Percentiles rank a stretch among this genome's conserved stretches.
phyloP scores from a whole-genome alignment of 257 asterid genomes.

The Solanum infundibuliforme region DNA sequence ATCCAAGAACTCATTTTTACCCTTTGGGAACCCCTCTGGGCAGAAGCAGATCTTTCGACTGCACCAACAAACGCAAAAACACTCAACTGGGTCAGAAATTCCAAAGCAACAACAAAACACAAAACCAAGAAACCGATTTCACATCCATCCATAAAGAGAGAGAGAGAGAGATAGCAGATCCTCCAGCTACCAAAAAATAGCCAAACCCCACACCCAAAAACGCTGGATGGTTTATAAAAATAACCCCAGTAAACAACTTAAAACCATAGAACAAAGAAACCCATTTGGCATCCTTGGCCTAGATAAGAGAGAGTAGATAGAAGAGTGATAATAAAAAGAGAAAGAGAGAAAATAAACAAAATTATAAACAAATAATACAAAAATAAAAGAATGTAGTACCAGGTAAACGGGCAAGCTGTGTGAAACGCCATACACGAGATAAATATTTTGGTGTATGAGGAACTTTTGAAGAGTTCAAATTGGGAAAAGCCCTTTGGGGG shows the following conservation, averaged over 20 bases:
- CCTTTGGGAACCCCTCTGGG: conserved; percentile 59
- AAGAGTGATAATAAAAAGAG: neutral
- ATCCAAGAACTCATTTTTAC: conserved; percentile 52
- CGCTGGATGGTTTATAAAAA: neutral
- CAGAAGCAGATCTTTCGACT: conserved; percentile 87
- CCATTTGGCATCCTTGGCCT: neutral
- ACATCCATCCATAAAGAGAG: neutral
- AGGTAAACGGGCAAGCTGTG: conserved; percentile 97
- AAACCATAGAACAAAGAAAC: conserved; percentile 7
- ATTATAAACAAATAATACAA: neutral
- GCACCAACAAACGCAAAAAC: conserved; percentile 29
- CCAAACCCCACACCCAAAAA: neutral
- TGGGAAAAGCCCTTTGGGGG: conserved; percentile 1
- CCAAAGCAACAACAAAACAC: neutral
- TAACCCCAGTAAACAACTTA: neutral
- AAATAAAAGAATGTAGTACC: conserved; percentile 35
- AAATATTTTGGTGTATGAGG: conserved; percentile 12
- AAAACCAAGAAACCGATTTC: neutral
- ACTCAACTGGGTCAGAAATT: conserved; percentile 9
- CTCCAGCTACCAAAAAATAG: neutral
- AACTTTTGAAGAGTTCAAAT: conserved; percentile 15
- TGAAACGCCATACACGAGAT: conserved; percentile 74
- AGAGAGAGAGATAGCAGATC: neutral
- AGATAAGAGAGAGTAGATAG: neutral
- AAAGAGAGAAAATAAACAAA: neutral